Percentiles rank a stretch among this genome's conserved stretches.
Conservation (phyloP, 306 rosid species). For the Begonia masoniana region DNA sequence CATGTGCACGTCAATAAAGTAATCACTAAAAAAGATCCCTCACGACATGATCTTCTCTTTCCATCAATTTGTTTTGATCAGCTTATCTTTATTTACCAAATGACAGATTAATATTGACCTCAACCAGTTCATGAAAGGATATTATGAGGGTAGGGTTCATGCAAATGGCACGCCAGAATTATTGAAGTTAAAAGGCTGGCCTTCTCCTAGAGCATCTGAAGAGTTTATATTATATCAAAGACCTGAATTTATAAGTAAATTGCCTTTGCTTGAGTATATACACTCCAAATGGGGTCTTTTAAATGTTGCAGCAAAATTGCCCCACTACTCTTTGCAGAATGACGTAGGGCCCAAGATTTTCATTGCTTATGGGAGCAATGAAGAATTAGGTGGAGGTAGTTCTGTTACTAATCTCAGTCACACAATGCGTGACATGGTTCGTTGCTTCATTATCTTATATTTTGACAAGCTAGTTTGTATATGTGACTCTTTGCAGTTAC, state of each 20-base stretch:
- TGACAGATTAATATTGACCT: conserved; percentile 75
- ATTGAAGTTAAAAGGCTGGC: conserved; percentile 90
- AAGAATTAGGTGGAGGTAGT: conserved; percentile 59
- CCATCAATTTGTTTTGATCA: background rate
- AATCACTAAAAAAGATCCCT: background rate
- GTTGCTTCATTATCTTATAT: conserved; percentile 9
- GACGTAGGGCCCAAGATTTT: conserved; percentile 94
- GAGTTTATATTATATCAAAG: conserved; percentile 88
- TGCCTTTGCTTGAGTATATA: conserved; percentile 88
- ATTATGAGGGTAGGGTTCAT: conserved; percentile 41
- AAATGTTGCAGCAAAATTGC: conserved; percentile 96
- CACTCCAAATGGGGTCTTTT: conserved; percentile 99
- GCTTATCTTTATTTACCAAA: conserved; percentile 15
- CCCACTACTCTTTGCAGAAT: conserved; percentile 95
- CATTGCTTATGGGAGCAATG: conserved; percentile 62
- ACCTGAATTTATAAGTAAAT: conserved; percentile 89
- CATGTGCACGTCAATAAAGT: background rate
- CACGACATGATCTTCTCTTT: too few relatives aligned
- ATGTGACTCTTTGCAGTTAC: too few relatives aligned
- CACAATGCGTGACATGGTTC: conserved; percentile 95
- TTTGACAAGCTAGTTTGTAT: too few relatives aligned
- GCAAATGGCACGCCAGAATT: conserved; percentile 73
- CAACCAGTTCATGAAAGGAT: conserved; percentile 65
- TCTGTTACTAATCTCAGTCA: conserved; percentile 82
- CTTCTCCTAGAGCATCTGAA: conserved; percentile 91